Percentiles rank a stretch among this genome's conserved stretches.
phyloP scores from a whole-genome alignment of 768 basidiomycete genomes.

The Leccinum arenicola region DNA sequence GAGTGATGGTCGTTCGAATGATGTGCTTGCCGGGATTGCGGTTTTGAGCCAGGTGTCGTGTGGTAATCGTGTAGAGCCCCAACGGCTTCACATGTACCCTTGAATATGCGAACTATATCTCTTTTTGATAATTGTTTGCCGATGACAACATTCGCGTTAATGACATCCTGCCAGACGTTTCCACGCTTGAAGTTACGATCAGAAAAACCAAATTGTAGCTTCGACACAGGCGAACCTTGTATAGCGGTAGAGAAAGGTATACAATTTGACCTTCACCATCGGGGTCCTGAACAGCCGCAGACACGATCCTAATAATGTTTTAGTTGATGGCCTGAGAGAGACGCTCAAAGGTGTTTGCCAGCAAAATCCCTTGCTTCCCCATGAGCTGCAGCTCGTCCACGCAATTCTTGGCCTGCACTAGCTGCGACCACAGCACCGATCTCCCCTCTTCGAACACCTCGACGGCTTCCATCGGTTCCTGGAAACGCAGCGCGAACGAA shows the following conservation, averaged over 20 bases:
- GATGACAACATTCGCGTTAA: constrained; percentile 82
- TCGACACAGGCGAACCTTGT: constrained; percentile 54
- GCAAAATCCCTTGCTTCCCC: too few relatives aligned
- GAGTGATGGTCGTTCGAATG: constrained; percentile 31
- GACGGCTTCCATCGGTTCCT: too few relatives aligned
- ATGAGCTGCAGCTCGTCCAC: too few relatives aligned
- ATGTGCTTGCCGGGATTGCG: constrained; percentile 20
- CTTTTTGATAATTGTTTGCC: constrained; percentile 81
- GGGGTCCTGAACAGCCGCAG: constrained; percentile 91
- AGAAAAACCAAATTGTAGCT: background rate
- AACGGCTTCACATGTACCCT: constrained; percentile 91
- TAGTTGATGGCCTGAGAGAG: background rate
- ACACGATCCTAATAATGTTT: constrained; percentile 54
- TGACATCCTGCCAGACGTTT: constrained; percentile 87
- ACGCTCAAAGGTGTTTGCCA: too few relatives aligned
- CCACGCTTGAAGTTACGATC: constrained; percentile 55
- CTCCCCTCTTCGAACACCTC: too few relatives aligned
- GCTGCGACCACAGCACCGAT: too few relatives aligned
- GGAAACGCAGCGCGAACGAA: too few relatives aligned
- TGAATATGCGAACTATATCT: constrained; percentile 87
- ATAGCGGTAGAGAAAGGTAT: constrained; percentile 92
- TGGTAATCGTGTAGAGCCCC: constrained; percentile 92
- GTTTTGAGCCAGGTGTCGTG: constrained; percentile 38
- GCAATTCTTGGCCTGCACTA: too few relatives aligned
- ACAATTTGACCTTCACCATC: constrained; percentile 93